Base-by-base conservation (phyloP, 2,329 filamentous ascomycete species). In the Helminthosporium solani region DNA sequence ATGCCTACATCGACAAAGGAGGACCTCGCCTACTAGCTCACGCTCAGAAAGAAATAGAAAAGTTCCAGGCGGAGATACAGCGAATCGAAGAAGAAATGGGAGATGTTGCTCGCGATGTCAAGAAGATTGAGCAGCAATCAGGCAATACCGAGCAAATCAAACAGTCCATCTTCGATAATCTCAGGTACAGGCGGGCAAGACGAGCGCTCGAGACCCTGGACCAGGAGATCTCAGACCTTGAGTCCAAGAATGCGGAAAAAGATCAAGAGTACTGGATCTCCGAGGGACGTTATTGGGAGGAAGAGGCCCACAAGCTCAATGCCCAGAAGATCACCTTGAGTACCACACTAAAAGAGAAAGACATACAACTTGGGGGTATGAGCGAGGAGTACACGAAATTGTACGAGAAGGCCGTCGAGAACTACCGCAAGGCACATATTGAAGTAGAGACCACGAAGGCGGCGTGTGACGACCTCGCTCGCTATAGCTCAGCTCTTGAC, bases 361-460 rank as follows among this genome's bases (percentile, higher is more conserved):
- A 97, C 64, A 81, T 87, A 47, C 86, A 95, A 61, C 77, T 96
- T 7, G 75, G 75, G 41, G 79, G 86, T 45, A 76, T 91, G n/a
- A 70, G 90, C 20, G 74, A 80, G 9, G 89, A 96, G 58, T 99
- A 86, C 81, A 80, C 95, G 39, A 83, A 85, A 8, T 87, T 96
- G 56, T 96, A 96, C 75, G 85, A 90, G 64, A 82, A 92, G 64
- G 90, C 92, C 11, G 85, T 85, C 34, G 70, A 77, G 33, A 86
- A 88, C 57, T 97, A 91, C 73, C 89, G 90, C 58, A 86, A 95
- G 73, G 82, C 87, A 6, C 88, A 95, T 67, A 90, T 97, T 74
- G 87, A 87, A 57, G 88, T 96, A 1, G 89, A 85, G 73, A 95
- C 91, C 0, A 96, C 90, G 39, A 95, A 91, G 70, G 92, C 91